Percentiles rank a stretch among this genome's conserved stretches.
phyloP scores from a whole-genome alignment of 179 eudicot genomes.

The Sideroxylon spinosum region DNA sequence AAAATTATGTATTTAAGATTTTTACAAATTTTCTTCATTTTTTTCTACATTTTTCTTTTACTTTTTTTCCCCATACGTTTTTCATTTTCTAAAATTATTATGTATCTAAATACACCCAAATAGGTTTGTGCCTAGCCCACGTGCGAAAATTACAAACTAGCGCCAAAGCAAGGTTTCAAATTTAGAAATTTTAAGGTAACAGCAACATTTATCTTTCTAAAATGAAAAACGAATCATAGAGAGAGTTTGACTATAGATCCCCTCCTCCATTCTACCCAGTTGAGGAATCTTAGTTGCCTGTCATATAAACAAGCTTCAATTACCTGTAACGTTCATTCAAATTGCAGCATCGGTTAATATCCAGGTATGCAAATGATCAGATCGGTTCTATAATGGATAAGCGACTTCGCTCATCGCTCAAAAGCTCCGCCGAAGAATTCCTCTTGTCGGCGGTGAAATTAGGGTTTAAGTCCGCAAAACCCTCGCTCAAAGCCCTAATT shows the following conservation, averaged over 20 bases:
- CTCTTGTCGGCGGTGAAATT: slow-evolving; percentile 50
- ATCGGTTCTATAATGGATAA: slow-evolving; percentile 57
- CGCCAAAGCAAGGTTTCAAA: slow-evolving; percentile 26
- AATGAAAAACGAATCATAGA: slow-evolving; percentile 11
- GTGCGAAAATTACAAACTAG: background rate
- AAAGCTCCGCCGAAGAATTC: slow-evolving; percentile 63
- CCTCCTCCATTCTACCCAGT: background rate
- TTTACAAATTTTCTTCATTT: too few relatives aligned
- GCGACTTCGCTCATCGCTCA: slow-evolving; percentile 69
- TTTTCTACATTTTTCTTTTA: too few relatives aligned
- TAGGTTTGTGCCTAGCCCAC: too few relatives aligned
- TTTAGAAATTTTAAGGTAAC: background rate
- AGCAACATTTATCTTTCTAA: background rate
- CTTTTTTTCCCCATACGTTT: too few relatives aligned
- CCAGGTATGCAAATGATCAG: background rate
- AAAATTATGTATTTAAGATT: too few relatives aligned
- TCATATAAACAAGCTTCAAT: background rate
- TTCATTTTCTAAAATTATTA: too few relatives aligned
- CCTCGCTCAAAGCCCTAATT: slow-evolving; percentile 66
- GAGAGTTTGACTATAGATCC: too few relatives aligned
- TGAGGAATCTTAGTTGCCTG: background rate
- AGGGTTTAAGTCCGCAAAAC: slow-evolving; percentile 58
- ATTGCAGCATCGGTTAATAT: background rate
- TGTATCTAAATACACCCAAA: too few relatives aligned
- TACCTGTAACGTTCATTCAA: background rate